Evolutionary conservation across 2,329 filamentous ascomycete genomes (phyloP), one percentile per base, ranked within the genome.

Genomic region (Cercospora sp.): DNA sequence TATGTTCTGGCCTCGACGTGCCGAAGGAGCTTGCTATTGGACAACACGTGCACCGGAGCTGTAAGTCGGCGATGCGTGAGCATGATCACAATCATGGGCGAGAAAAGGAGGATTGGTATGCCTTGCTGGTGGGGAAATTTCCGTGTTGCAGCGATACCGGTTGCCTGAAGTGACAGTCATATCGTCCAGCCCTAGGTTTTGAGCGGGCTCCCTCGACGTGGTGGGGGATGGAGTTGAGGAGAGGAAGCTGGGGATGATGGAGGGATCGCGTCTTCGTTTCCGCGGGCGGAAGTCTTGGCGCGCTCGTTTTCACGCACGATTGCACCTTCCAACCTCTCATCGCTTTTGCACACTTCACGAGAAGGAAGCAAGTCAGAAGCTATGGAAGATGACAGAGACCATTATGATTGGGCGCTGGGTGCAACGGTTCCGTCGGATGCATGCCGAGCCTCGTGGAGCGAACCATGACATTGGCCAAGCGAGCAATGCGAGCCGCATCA

Each of bases 371-470:
- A 53, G 48, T 53, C 20, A 28, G 48, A 26, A 26, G 48, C 8
- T 3, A 16, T 28, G 20, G 48, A 53, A 53, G 23, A 51, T 12
- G 18, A 51, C 2, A 12, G 9, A n/a, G 23, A 2, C 3, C 0
- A 13, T 16, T 2, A 10, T 33, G 55, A 58, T 58, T 58, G 28
- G 28, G 1, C 28, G 28, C 1, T 18, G 31, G 7, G n/a, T 8
- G 18, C 13, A 7, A 31, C 28, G 55, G n/a, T 20, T 55, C 16
- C 18, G n/a, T 9, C 60, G 28, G 31, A 20, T 33, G 26, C 61
- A 23, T 55, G 61, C 61, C 61, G 40, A 63, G 61, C 61, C 31
- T 63, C 42, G 42, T 51, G 61, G 45, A 55, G 60, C 60, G 60
- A 51, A 30, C 13, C 42, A 33, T 55, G 45, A 48, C 45, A 55